Conservation (phyloP, 495 filamentous ascomycete genomes). For the Evernia prunastri region DNA sequence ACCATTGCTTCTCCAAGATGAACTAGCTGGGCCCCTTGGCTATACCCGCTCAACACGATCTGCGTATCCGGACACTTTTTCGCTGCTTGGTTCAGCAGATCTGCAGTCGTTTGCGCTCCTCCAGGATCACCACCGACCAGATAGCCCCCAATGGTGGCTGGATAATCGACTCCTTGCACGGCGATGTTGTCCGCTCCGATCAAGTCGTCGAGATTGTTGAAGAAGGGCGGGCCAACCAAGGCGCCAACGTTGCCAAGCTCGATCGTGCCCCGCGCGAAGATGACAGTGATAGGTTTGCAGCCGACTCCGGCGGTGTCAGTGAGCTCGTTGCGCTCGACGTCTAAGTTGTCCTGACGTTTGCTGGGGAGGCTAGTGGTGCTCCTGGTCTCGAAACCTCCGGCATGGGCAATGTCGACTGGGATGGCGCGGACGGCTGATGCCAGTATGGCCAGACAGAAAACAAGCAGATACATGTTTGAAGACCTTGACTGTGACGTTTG, state of each 20-base stretch:
- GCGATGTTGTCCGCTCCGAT: slow-evolving; percentile 38
- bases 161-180: slow-evolving; percentile 54
- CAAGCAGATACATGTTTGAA: slow-evolving; percentile 29
- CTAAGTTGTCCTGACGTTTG: slow-evolving; percentile 18
- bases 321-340: slow-evolving; percentile 33
- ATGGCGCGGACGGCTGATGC: slow-evolving; percentile 20
- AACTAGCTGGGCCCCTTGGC: slow-evolving; percentile 48
- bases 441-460: slow-evolving; percentile 28
- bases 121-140: slow-evolving; percentile 33
- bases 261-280: slow-evolving; percentile 39
- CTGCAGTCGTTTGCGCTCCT: slow-evolving; percentile 44
- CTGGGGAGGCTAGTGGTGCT: slow-evolving; percentile 7
- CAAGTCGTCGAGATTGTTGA: slow-evolving; percentile 38
- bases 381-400: slow-evolving; percentile 16
- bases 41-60: slow-evolving; percentile 56
- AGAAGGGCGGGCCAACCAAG: slow-evolving; percentile 52
- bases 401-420: slow-evolving; percentile 11
- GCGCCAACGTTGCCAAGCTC: slow-evolving; percentile 48
- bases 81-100: slow-evolving; percentile 41
- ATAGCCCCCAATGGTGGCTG: slow-evolving; percentile 35
- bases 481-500: neutral
- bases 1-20: slow-evolving; percentile 44
- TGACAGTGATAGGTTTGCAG: slow-evolving; percentile 37
- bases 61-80: slow-evolving; percentile 53
- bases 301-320: slow-evolving; percentile 10